Evolutionary conservation across 805 yeast genomes (phyloP), one percentile per base, ranked within the genome.

Genomic region (Spathaspora gorwiae): DNA sequence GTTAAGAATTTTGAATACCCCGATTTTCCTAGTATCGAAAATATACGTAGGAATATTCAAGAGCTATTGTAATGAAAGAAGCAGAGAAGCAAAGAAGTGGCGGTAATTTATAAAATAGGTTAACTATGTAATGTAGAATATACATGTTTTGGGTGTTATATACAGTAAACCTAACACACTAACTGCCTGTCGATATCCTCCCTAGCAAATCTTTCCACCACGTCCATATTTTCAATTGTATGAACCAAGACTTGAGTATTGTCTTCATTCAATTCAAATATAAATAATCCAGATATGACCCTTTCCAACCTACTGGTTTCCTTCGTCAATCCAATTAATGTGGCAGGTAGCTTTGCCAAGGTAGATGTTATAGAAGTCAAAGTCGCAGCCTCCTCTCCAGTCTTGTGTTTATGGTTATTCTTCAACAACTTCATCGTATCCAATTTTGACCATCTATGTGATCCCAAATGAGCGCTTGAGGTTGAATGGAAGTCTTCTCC

Each of bases 191-290:
- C 55, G 19, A 60, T 54, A 27, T 54, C 61, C 37, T 61, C 61
- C 24, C 60, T 40, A 42, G 60, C 66, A 6, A 59, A 50, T 37
- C 54, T 72, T 53, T 82, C 86, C 24, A 79, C 61, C 37, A 83
- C 68, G 48, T 83, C 83, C 45, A 85, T 71, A 53, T 81, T 76
- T 52, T 85, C 92, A 30, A 85, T 72, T 2, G 86, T 81, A 56
- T 84, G 87, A 5, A 80, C 87, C 6, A 70, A 39, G 31, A 85
- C 77, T 48, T 68, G 59, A 46, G 77, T 73, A 56, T 82, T 81
- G n/a, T 67, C 64, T 24, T 72, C 72, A 54, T 74, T 79, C 46
- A 85, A 66, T 55, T 84, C 90, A 56, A 84, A 84, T 7, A 83
- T 70, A 54, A 84, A 84, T 2, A 81, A 59, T 1, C 90, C 92